Evolutionary conservation across 2,329 filamentous ascomycete genomes (phyloP), one percentile per base, ranked within the genome.

Genomic region (Trichoderma koningii): DNA sequence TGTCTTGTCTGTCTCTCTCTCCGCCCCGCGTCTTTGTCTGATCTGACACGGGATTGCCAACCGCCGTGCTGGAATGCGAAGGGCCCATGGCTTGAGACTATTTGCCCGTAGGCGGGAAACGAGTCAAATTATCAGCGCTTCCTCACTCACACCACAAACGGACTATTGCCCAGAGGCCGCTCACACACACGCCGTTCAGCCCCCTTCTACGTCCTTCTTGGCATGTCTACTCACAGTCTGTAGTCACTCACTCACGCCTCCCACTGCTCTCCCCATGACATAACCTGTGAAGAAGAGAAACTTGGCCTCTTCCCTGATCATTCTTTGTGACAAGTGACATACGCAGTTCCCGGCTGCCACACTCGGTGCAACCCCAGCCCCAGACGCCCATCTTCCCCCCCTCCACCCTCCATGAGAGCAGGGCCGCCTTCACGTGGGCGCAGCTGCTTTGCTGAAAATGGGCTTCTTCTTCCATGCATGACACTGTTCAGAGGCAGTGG

Each of bases 391-490:
- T 30, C 55, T 62, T 53, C 34, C 34, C 34, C 30, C 30, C 55
- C 63, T 53, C 30, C 30, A 7, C 30, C 30, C 9, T 14, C 10
- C 34, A 38, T 38, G 12, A 67, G n/a, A n/a, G n/a, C 66, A 30
- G 67, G 68, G 68, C 56, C 60, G 50, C 44, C 67, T 70, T 69
- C 69, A 69, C 70, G 69, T 69, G 69, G 68, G 65, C 68, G 65
- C 66, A 67, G 69, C 61, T 66, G 65, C 34, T 2, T 23, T 38
- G 51, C 48, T 28, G 64, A 23, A 23, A 53, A 38, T 38, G 30
- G 7, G 30, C 30, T 55, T 44, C 66, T 67, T 50, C 65, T 59
- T 66, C 67, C 30, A 30, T 69, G 65, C 68, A 70, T 71, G 70
- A 71, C 69, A 70, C 70, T 67, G 34, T 65, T 65, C 41, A 55